Percentiles rank a stretch among this genome's conserved stretches.
These are phyloP conservation scores for Herpetomonas muscarum DNA, from an alignment of 208 protist genomes.

Conservation along the genomic window DNA sequence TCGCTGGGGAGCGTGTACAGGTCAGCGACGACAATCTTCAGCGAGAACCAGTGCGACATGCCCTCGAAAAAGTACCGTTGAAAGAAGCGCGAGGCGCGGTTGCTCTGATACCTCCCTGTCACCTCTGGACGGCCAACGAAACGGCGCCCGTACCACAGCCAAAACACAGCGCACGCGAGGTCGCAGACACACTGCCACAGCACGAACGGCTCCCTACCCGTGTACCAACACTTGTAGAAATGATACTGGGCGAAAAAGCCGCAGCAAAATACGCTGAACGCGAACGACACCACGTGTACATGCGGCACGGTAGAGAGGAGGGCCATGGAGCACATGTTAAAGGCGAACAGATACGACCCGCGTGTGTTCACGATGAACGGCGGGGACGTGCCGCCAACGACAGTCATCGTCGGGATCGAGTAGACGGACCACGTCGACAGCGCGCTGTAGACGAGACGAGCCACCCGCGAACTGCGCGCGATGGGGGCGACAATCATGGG, in stretches of 20 bases:
- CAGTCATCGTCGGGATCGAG: conserved; percentile 71
- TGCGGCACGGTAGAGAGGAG: conserved; percentile 61
- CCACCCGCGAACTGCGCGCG: conserved; percentile 12
- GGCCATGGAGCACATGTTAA: conserved; percentile 66
- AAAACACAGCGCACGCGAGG: conserved; percentile 39
- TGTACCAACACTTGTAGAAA: conserved; percentile 48
- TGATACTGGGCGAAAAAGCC: conserved; percentile 61
- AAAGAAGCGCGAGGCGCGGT: conserved; percentile 29
- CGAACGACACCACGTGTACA: conserved; percentile 37
- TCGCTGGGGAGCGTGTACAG: conserved; percentile 19
- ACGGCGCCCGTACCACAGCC: conserved; percentile 61
- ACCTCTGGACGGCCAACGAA: conserved; percentile 50
- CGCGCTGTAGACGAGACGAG: conserved; percentile 42
- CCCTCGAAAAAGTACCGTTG: conserved; percentile 51
- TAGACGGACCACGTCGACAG: conserved; percentile 55
- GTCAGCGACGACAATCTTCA: conserved; percentile 28
- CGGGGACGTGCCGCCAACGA: conserved; percentile 35
- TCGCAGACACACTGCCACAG: conserved; percentile 38
- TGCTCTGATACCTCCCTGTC: conserved; percentile 45
- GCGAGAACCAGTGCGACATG: conserved; percentile 56
- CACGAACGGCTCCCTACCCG: conserved; percentile 24
- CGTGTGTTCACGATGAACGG: conserved; percentile 50
- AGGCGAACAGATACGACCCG: conserved; percentile 45
- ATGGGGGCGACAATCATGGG: conserved; percentile 40
- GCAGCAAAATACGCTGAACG: conserved; percentile 39